Percentiles rank a stretch among this genome's conserved stretches.
Conservation (phyloP, 1,284 basidiomycete genomes). For the Tausonia pullulans region DNA sequence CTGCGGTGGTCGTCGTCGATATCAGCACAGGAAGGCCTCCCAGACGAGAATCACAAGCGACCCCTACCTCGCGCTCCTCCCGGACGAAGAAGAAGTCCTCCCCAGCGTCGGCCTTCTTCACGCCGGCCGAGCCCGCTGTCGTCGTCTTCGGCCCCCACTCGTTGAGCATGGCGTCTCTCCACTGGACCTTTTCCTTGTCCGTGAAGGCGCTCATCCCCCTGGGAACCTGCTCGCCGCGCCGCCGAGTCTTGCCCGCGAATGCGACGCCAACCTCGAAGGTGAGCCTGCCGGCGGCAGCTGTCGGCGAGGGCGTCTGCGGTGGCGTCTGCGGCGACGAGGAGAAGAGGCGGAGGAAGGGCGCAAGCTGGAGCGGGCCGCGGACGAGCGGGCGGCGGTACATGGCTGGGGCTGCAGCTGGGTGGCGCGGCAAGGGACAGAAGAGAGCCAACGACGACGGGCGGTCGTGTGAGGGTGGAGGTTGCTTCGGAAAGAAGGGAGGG, state of each 20-base stretch:
- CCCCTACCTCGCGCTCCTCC: constrained; percentile 7
- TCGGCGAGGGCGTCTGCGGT: neutral
- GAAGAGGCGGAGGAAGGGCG: neutral
- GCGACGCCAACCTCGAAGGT: constrained; percentile 8
- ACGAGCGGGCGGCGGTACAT: too few species aligned
- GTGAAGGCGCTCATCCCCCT: neutral
- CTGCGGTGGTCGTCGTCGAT: constrained; percentile 7
- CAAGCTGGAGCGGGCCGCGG: too few species aligned
- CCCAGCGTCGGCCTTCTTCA: constrained; percentile 14
- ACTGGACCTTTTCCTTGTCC: constrained; percentile 10
- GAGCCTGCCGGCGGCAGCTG: neutral
- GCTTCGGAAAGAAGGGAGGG: too few species aligned
- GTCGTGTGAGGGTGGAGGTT: too few species aligned
- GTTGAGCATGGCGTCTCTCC: constrained; percentile 16
- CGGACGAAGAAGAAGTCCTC: constrained; percentile 22
- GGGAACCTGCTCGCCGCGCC: constrained; percentile 5
- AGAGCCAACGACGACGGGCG: too few species aligned
- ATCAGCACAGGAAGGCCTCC: neutral
- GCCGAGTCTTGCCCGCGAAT: constrained; percentile 14
- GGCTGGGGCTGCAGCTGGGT: too few species aligned
- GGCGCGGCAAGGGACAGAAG: too few species aligned
- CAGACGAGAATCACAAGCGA: neutral
- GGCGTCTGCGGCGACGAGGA: neutral
- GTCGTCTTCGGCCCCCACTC: neutral
- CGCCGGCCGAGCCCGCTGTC: neutral